phyloP scores from a whole-genome alignment of 1,284 basidiomycete genomes.

The Tilletia setariae region DNA sequence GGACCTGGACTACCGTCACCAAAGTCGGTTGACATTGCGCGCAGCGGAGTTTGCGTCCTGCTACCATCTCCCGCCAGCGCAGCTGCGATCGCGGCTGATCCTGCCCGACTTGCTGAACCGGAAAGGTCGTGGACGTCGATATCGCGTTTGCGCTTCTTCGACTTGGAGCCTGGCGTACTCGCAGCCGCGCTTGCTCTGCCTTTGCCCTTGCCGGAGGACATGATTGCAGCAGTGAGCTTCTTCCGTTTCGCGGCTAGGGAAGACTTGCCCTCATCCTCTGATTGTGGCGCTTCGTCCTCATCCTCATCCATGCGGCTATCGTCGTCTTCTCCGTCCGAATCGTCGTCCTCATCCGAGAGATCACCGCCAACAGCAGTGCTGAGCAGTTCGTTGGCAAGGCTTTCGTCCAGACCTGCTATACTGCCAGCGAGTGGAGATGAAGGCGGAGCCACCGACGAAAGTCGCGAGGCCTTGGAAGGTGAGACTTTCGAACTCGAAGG shows the following conservation, averaged over 20 bases:
- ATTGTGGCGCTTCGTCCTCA: background rate
- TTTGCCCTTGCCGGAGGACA: constrained; percentile 6
- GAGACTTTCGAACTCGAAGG: no score
- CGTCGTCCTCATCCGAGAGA: background rate
- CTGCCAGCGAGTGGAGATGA: constrained; percentile 7
- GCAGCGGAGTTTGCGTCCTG: background rate
- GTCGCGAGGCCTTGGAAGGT: no score
- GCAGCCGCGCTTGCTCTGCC: background rate
- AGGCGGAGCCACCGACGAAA: background rate
- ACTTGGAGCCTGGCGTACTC: background rate
- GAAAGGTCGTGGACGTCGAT: constrained; percentile 2
- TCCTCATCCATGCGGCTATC: background rate
- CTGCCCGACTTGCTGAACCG: constrained; percentile 5
- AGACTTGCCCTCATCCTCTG: background rate
- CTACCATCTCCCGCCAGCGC: background rate
- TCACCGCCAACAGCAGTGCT: constrained; percentile 10
- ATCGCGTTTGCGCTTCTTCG: constrained; percentile 13
- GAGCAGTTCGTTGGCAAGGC: constrained; percentile 13
- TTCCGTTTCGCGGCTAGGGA: constrained; percentile 2
- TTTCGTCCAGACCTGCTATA: constrained; percentile 13
- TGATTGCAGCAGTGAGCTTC: background rate
- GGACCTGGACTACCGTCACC: background rate
- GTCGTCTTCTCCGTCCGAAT: background rate
- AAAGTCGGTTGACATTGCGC: background rate
- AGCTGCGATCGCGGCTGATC: constrained; percentile 1